These are phyloP conservation scores for Wickerhamomyces sp. DNA, from an alignment of 1,139 yeast genomes.

Conservation along the genomic window DNA sequence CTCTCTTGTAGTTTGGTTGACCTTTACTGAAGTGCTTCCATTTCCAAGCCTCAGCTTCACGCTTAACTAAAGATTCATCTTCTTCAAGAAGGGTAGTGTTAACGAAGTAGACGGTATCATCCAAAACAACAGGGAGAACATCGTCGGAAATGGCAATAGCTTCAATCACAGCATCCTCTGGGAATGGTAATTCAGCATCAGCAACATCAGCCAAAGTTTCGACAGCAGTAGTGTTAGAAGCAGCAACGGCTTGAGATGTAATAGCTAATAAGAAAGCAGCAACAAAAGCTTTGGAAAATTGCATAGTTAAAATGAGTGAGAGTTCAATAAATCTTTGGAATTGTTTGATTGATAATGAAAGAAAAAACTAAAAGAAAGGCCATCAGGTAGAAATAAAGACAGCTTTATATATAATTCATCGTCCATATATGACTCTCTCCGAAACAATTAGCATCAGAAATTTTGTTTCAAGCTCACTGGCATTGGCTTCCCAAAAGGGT, in stretches of 20 bases:
- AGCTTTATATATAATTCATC: background rate
- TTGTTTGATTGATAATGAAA: background rate
- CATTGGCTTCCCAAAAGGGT: constrained; percentile 4
- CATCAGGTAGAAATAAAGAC: background rate
- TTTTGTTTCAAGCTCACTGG: background rate
- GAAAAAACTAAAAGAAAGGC: background rate
- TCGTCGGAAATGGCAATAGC: constrained; percentile 22
- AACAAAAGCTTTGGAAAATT: constrained; percentile 17
- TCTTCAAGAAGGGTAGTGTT: constrained; percentile 21
- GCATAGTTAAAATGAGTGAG: constrained; percentile 11
- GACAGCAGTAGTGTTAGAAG: constrained; percentile 9
- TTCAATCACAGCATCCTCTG: constrained; percentile 23
- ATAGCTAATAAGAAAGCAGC: constrained; percentile 16
- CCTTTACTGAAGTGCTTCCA: constrained; percentile 2
- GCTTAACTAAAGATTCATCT: constrained; percentile 13
- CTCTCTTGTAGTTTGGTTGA: constrained; percentile 7
- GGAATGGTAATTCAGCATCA: constrained; percentile 23
- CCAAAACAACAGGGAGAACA: constrained; percentile 20
- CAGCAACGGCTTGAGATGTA: constrained; percentile 12
- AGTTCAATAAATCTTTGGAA: background rate
- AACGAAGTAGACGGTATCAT: constrained; percentile 22
- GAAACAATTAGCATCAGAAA: no score
- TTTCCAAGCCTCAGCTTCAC: constrained; percentile 14
- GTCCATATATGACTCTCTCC: no score
- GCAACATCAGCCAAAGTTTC: constrained; percentile 8